A percentile compares a stretch with the other conserved stretches of the same genome.
Conservation (phyloP, 495 filamentous ascomycete genomes). For the Usnea hakonensis region DNA sequence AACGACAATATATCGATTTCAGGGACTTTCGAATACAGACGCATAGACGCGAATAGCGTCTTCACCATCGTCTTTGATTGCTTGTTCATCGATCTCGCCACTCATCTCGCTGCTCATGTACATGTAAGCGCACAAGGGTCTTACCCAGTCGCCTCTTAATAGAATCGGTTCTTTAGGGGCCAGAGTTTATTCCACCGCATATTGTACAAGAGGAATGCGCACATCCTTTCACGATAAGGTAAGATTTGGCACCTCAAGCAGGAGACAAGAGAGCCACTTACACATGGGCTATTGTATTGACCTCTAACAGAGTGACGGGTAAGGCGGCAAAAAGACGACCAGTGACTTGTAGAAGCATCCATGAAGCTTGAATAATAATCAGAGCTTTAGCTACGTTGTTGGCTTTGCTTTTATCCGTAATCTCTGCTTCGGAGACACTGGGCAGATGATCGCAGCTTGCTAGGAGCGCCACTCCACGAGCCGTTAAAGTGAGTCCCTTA, state of each 20-base stretch:
- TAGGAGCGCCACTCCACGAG: slow-evolving; percentile 20
- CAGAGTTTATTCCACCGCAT: slow-evolving; percentile 25
- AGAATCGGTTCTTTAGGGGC: slow-evolving; percentile 18
- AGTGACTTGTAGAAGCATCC: slow-evolving; percentile 25
- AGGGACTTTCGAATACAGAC: background rate
- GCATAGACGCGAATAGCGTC: background rate
- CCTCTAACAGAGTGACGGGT: slow-evolving; percentile 22
- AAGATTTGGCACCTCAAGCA: too few relatives aligned
- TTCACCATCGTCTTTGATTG: background rate
- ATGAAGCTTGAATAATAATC: slow-evolving; percentile 21
- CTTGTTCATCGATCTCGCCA: background rate
- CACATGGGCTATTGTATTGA: slow-evolving; percentile 26
- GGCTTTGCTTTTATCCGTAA: slow-evolving; percentile 28
- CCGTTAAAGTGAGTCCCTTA: slow-evolving; percentile 13
- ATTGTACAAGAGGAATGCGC: slow-evolving; percentile 21
- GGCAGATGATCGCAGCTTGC: slow-evolving; percentile 16
- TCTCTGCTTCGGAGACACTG: slow-evolving; percentile 11
- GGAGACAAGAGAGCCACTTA: too few relatives aligned
- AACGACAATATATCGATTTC: slow-evolving; percentile 1
- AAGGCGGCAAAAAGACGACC: slow-evolving; percentile 14
- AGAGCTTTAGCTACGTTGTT: slow-evolving; percentile 23
- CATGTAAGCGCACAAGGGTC: slow-evolving; percentile 18
- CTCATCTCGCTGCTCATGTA: slow-evolving; percentile 13
- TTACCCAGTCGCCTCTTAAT: slow-evolving; percentile 18
- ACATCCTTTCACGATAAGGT: background rate